Base-by-base conservation (phyloP, 108 stramenopile genomes). In the Pseudonitzschia pungens region DNA sequence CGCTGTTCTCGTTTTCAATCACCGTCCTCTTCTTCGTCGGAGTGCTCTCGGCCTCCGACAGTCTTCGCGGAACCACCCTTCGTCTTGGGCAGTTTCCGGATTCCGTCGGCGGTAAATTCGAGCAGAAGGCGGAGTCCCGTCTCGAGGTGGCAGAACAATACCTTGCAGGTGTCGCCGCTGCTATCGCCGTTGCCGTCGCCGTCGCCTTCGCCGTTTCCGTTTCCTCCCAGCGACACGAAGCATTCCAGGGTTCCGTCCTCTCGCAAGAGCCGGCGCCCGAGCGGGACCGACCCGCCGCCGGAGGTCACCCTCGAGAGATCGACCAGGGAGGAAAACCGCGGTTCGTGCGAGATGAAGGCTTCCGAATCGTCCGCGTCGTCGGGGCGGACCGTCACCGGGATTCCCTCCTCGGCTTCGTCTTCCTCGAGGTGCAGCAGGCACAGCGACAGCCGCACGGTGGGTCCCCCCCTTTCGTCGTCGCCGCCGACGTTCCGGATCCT, bases 391-490 rank as follows among this genome's bases (percentile, higher is more conserved):
- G 87, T 44, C 16, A 41, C 42, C 0, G 88, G 88, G 62, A 89
- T 87, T 12, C 84, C 86, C 31, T 83, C 86, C 15, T 70, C 81
- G 27, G 75, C 83, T 43, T 89, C 88, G 58, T 89, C 88, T 75
- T 89, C 88, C 68, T 89, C 86, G 84, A 89, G 81, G 0, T 77
- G 54, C 33, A 89, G 45, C 0, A 89, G 76, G 62, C 84, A 85
- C 3, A 89, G 74, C 29, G 57, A 31, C 14, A 58, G 14, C 15
- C 14, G 2, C 57, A 58, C 57, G 45, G 68, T 70, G 42, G 82
- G 54, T 44, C 68, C 65, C 8, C 83, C 26, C 40, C 67, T 59
- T n/a, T 60, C 65, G 1, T 24, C 45, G 44, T 21, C 0, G 16
- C 71, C 72, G 43, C 45, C 41, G 18, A 27, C 26, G 9, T 16